Conservation (phyloP, 768 basidiomycete species). For the Tulasnella sp. region DNA sequence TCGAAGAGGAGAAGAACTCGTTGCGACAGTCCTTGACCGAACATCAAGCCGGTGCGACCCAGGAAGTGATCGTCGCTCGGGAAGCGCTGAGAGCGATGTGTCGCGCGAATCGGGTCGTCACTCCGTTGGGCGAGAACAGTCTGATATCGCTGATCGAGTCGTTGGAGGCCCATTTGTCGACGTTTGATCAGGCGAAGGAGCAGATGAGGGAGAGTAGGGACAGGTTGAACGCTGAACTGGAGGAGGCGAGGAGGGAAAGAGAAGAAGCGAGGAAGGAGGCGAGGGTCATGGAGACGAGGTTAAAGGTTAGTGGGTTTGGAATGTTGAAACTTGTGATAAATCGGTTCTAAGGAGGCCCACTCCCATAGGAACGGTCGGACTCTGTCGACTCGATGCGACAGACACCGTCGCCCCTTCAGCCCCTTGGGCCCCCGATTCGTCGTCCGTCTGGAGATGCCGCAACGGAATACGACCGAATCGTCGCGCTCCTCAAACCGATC, state of each 20-base stretch:
- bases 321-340: not conserved
- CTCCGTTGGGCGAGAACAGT: not conserved
- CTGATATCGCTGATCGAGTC: slow-evolving; percentile 41
- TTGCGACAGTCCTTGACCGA: slow-evolving; percentile 38
- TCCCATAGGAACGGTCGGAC: not conserved
- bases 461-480: slow-evolving; percentile 29
- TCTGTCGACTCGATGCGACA: not conserved
- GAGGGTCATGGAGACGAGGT: slow-evolving; percentile 34
- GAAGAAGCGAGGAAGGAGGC: slow-evolving; percentile 43
- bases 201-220: slow-evolving; percentile 49
- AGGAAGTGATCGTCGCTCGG: slow-evolving; percentile 47
- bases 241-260: slow-evolving; percentile 44
- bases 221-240: slow-evolving; percentile 44
- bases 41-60: slow-evolving; percentile 30
- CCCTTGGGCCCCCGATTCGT: slow-evolving; percentile 6
- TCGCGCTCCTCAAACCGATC: slow-evolving; percentile 57
- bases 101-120: slow-evolving; percentile 39
- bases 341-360: not conserved
- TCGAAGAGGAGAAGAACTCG: slow-evolving; percentile 44
- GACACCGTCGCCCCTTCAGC: not conserved
- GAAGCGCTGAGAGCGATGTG: slow-evolving; percentile 45
- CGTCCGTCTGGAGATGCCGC: not conserved
- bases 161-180: slow-evolving; percentile 45
- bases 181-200: slow-evolving; percentile 39
- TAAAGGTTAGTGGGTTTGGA: slow-evolving; percentile 31